Base-by-base conservation (phyloP, 2,329 filamentous ascomycete species). In the Calonectria fujianensis region DNA sequence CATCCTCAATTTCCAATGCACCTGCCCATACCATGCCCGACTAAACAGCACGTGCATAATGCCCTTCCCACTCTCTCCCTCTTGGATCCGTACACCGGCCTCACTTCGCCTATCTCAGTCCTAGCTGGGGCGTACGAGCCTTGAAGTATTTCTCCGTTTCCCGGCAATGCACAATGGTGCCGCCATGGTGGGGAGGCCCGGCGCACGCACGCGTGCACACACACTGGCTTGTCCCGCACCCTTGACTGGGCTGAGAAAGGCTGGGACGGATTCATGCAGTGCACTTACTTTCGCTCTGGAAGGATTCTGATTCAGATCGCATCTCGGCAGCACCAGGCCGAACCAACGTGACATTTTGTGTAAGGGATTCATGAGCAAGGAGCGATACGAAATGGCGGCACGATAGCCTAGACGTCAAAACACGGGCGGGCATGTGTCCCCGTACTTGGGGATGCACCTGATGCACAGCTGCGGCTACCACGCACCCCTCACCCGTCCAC, bases 81-180 rank as follows among this genome's bases (percentile, higher is more conserved):
- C 57, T 41, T 48, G 10, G 45, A 48, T 48, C 45, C 45, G 45
- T 11, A 37, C 13, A 20, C 57, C 37, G 35, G 57, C 57, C 35
- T 63, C 20, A 41, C 51, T 67, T 67, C 32, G 37, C 52, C 39
- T 69, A 41, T 57, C 39, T 24, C 27, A 35, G 10, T 24, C 37
- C 27, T 18, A 35, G 27, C 41, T 50, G 31, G 29, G 27, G 41
- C 41, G 54, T 51, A 65, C 57, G 48, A 65, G 59, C 18, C 45
- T 29, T 65, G 48, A 65, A n/a, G 45, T 70, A 65, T 70, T 70
- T 70, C 57, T 70, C 68, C 57, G 48, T 70, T 70, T 70, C 24
- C 41, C 68, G 41, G 68, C 57, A 70, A 63, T 70, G 54, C 51
- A 31, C 37, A 59, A 29, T 29, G 59, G 51, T 24, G 52, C 61